phyloP scores from a whole-genome alignment of 2,329 filamentous ascomycete species.

The Teratosphaeria zuluensis region DNA sequence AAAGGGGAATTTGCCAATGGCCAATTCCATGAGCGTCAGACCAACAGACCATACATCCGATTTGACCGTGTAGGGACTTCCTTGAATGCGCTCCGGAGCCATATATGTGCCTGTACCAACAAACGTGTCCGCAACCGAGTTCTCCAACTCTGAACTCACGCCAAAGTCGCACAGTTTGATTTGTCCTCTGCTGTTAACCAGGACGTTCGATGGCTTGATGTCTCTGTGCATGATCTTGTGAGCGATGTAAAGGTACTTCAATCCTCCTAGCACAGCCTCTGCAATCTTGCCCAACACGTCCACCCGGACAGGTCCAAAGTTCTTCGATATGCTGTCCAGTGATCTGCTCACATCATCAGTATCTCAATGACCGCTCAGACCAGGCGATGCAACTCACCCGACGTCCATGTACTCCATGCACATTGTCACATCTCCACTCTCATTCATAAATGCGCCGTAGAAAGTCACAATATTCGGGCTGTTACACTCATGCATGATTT shows the following conservation, averaged over 20 bases:
- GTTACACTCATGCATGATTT: conserved; percentile 97
- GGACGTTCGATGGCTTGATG: conserved; percentile 95
- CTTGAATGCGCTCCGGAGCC: conserved; percentile 96
- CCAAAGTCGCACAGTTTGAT: conserved; percentile 99
- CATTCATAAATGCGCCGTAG: conserved; percentile 93
- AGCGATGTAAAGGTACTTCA: conserved; percentile 89
- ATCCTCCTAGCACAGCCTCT: conserved; percentile 82
- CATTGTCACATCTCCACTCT: conserved; percentile 96
- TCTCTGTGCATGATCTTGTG: conserved; percentile 99
- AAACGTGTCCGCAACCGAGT: conserved; percentile 96
- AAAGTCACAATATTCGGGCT: conserved; percentile 96
- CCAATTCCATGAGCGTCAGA: conserved; percentile 88
- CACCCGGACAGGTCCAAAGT: conserved; percentile 89
- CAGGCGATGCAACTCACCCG: conserved; percentile 49
- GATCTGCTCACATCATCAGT: conserved; percentile 47
- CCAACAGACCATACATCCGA: conserved; percentile 99
- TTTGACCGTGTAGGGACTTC: conserved; percentile 93
- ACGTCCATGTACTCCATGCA: conserved; percentile 99
- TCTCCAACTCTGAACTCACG: conserved; percentile 95
- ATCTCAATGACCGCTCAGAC: neutral
- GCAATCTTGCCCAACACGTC: conserved; percentile 97
- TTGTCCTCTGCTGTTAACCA: conserved; percentile 85
- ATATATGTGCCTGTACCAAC: conserved; percentile 99
- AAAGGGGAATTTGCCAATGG: conserved; percentile 95
- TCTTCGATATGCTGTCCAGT: conserved; percentile 84